Evolutionary conservation across 2,329 filamentous ascomycete species (phyloP), one percentile per base, ranked within the genome.

Genomic region (Neoarthrinium moseri): DNA sequence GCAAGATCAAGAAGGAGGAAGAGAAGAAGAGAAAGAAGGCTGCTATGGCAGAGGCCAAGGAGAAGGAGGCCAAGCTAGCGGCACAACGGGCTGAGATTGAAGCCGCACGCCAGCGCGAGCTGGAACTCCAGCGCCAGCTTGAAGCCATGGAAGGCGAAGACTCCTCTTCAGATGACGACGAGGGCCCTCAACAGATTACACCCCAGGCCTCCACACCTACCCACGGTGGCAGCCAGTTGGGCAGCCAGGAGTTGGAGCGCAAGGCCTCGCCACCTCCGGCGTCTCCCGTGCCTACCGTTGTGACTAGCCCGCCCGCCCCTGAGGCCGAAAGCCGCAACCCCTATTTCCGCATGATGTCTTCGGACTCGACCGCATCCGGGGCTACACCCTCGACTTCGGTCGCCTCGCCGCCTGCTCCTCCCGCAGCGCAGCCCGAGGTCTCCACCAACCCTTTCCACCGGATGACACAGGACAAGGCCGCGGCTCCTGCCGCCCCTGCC

Each of bases 361-460:
- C 73, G 6, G 84, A 81, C 46, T 70, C 75, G 15, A 70, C 81
- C 10, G 66, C 74, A 43, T 64, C 71, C 30, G 57, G 70, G 11
- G 53, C 66, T 24, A 52, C 67, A 6, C 58, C 68, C n/a, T 61
- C 72, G 2, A 48, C 67, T 21, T 62, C 68, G 30, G 57, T 66
- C 12, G 59, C 70, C 23, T 61, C 71, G 52, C 68, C 69, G 50
- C 67, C 71, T 13, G 15, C 65, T 10, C 36, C 66, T 20, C 64
- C 63, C 22, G 62, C 64, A 37, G 61, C 56, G 20, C 73, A 58
- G 55, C 68, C 79, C 26, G 77, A 84, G 37, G 77, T 80, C 20
- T 91, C 89, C n/a, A 97, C 89, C 8, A 99, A 99, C 63, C 94
- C 94, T 4, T 99, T 97, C 83, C 89, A 95, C 66, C 87, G 91